phyloP scores from a whole-genome alignment of 441 rosid genomes.

The Cnidoscolus chayamansa region DNA sequence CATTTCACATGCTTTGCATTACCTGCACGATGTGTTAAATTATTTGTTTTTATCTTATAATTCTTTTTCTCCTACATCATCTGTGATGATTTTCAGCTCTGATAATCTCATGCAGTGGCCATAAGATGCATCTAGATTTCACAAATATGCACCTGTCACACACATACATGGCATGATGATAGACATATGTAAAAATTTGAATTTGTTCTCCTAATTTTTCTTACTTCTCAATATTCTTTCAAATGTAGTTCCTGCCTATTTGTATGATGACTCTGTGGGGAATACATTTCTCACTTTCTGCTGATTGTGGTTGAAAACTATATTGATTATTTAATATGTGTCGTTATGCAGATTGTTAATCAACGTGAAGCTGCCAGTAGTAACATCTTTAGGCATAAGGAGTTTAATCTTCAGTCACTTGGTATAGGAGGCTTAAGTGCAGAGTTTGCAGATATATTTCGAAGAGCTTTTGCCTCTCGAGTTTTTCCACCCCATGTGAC shows the following conservation, averaged over 20 bases:
- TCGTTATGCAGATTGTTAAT: slow-evolving; percentile 66
- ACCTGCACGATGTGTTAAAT: not conserved
- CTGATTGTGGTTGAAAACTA: slow-evolving; percentile 18
- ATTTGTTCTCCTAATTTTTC: not conserved
- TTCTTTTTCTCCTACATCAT: not conserved
- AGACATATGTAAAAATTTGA: not conserved
- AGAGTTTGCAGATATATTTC: slow-evolving; percentile 94
- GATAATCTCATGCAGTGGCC: not conserved
- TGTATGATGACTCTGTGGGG: slow-evolving; percentile 1
- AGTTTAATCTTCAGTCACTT: slow-evolving; percentile 84
- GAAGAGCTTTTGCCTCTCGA: slow-evolving; percentile 98
- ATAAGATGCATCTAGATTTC: not conserved
- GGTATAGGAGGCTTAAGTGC: slow-evolving; percentile 98
- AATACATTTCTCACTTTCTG: not conserved
- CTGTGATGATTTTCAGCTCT: not conserved
- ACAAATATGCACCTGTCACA: slow-evolving; percentile 4
- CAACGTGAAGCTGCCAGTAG: slow-evolving; percentile 99
- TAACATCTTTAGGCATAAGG: slow-evolving; percentile 88
- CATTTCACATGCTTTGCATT: not conserved
- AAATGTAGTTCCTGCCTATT: not conserved
- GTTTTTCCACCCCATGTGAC: slow-evolving; percentile 91
- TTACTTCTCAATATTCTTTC: not conserved
- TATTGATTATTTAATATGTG: slow-evolving; percentile 19
- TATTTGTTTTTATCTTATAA: not conserved
- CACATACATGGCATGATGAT: not conserved